Evolutionary conservation across 2,329 filamentous ascomycete genomes (phyloP).

Genomic region (Fusarium xylarioides): DNA sequence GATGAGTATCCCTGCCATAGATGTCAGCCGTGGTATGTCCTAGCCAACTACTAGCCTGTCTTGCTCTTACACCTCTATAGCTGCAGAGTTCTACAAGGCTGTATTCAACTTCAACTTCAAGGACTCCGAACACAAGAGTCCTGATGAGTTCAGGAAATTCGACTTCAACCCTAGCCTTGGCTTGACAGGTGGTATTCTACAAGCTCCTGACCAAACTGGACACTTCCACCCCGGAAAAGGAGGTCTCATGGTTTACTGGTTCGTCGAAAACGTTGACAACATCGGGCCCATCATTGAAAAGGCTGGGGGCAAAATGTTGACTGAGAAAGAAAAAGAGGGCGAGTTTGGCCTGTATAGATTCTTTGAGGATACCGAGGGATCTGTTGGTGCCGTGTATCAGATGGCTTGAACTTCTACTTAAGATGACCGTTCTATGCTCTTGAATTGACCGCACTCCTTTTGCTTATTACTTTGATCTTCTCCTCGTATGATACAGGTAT

Average conservation of each 20-base stretch:
- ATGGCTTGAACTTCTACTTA: conserved; percentile 19
- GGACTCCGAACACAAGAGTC: conserved; percentile 9
- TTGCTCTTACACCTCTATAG: conserved; percentile 17
- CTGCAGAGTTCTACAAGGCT: conserved; percentile 42
- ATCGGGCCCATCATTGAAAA: conserved; percentile 39
- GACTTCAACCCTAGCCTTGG: conserved; percentile 44
- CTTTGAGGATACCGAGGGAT: conserved; percentile 47
- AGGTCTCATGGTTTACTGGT: conserved; percentile 43
- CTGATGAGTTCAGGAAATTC: conserved; percentile 37
- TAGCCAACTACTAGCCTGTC: neutral
- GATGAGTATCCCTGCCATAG: conserved; percentile 43
- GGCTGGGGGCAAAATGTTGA: conserved; percentile 45
- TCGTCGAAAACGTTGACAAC: conserved; percentile 44
- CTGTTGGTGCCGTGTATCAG: conserved; percentile 44
- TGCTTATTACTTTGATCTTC: neutral
- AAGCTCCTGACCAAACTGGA: conserved; percentile 39
- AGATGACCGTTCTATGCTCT: neutral
- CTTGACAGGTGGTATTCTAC: conserved; percentile 43
- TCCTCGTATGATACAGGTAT: neutral
- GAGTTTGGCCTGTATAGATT: conserved; percentile 42
- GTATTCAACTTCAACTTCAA: conserved; percentile 44
- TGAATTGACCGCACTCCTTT: neutral
- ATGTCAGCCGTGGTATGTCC: conserved; percentile 40
- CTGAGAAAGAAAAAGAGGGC: conserved; percentile 41
- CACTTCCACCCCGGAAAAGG: conserved; percentile 40